Evolutionary conservation across 2,329 filamentous ascomycete species (phyloP), one percentile per base, ranked within the genome.

Genomic region (Colletotrichum godetiae): DNA sequence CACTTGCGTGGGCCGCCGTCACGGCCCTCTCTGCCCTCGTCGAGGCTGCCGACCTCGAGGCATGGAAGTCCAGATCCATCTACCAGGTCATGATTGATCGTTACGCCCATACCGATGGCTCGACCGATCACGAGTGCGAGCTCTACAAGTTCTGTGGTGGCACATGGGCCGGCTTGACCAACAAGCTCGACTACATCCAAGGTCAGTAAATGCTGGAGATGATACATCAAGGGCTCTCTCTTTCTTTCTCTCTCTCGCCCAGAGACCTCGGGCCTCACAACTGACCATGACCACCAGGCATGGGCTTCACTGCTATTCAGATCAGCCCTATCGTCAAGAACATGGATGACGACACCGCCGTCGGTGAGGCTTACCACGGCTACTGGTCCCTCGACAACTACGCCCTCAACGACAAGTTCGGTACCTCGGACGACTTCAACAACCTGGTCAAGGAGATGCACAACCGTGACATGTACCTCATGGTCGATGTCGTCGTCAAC

Each of bases 401-500:
- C 76, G 68, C 78, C 22, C 75, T 89, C 37, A 88, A 90, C 74
- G 72, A 82, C 0, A 81, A 88, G 60, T 89, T 87, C 68, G 88
- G 88, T 29, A 85, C 85, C 0, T 80, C 80, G n/a, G 80, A 84
- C 19, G 88, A 90, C 72, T 79, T 90, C 31, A 81, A 83, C 63
- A 82, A 80, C 5, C 81, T 90, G 7, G 81, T 87, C 3, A 75
- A 79, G 29, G 88, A 84, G 7, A 76, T 90, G 22, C 88, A 90
- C 76, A 79, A 81, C 27, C 83, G 88, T 11, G 85, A 80, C 56
- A 90, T 90, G 88, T 88, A 87, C 75, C 79, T 90, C 42, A 90
- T 90, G 88, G 82, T 90, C 22, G 88, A 90, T 71, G 80, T 90
- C 6, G 88, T 90, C 6, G 81, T 84, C 37, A 89, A 89, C 76